Evolutionary conservation across 2,329 filamentous ascomycete genomes (phyloP).

Genomic region (Fusarium lyarnte): DNA sequence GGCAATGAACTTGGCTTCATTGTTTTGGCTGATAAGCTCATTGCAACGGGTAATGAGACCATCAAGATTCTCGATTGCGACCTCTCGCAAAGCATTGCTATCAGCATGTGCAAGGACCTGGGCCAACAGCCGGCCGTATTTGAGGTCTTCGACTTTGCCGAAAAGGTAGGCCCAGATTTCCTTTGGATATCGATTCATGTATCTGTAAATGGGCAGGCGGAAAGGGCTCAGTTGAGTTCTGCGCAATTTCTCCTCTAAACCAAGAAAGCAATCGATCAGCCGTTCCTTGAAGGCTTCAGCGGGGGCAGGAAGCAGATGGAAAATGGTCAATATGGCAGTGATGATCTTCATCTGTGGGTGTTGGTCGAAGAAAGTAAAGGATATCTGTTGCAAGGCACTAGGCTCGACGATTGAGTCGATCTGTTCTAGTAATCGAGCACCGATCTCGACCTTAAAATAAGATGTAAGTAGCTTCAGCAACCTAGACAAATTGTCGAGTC

Average conservation of each 20-base stretch:
- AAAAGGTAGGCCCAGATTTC: constrained; percentile 86
- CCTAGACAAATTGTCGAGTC: constrained; percentile 89
- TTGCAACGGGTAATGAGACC: constrained; percentile 74
- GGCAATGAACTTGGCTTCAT: constrained; percentile 73
- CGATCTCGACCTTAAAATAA: constrained; percentile 99
- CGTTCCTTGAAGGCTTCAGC: constrained; percentile 92
- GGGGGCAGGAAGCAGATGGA: constrained; percentile 90
- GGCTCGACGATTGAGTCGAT: constrained; percentile 90
- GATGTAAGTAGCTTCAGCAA: constrained; percentile 92
- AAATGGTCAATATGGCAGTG: constrained; percentile 94
- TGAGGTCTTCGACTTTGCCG: constrained; percentile 82
- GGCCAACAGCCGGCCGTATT: constrained; percentile 89
- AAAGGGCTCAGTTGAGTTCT: constrained; percentile 93
- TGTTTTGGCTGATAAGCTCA: constrained; percentile 70
- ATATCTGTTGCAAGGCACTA: constrained; percentile 83
- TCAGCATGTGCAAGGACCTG: constrained; percentile 83
- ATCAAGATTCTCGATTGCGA: constrained; percentile 77
- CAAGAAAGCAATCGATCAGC: constrained; percentile 88
- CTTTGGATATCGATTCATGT: constrained; percentile 90
- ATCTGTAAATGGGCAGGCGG: constrained; percentile 87
- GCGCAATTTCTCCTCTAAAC: constrained; percentile 84
- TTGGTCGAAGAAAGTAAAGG: constrained; percentile 94
- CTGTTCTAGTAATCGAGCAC: constrained; percentile 90
- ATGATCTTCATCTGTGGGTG: constrained; percentile 94
- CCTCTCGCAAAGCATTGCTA: constrained; percentile 78